Base-by-base conservation (phyloP, 495 filamentous ascomycete species). In the Aspergillus campestris region DNA sequence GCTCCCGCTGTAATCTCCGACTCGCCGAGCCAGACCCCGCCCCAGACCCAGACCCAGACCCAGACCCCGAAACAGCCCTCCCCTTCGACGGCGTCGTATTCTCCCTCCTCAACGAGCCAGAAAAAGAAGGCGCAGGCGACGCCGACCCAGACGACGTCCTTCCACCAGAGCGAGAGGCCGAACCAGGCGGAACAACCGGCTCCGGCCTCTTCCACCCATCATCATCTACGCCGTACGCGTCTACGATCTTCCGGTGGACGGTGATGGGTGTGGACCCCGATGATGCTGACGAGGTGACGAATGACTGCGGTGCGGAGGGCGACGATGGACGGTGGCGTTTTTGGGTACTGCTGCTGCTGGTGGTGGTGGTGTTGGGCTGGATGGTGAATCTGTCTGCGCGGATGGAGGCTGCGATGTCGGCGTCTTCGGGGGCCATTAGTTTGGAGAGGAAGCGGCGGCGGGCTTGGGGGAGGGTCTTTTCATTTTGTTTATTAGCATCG, bases 381-480 rank as follows among this genome's bases (percentile, higher is more conserved):
- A 66, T 44, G 7, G 50, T 51, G 40, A 65, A 64, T 12, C 58
- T 52, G 9, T 59, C 59, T 5, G 53, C 58, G 32, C 59, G 58
- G 10, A 67, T 49, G 4, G 61, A 51, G 11, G 62, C 56, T 31
- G 63, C 64, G n/a, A 48, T 34, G 7, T 44, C 34, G 0, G 55
- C 52, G 47, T 67, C 57, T 8, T 59, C 56, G 7, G 62, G 54
- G 7, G 62, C 54, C 40, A 71, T 50, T 2, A 69, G 47, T 39
- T 61, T 65, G 2, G 65, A 52, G 32, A 59, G 49, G 47, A 71
- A 69, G 37, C 59, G 60, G 30, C 66, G 63, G 36, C 65, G 63
- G 28, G 65, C 59, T 60, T 68, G 63, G 3, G 68, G 66, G 48
- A 71, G 55, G 45, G 68, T 65, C 63, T 64, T 36, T 27, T 27